phyloP scores from a whole-genome alignment of 257 asterid genomes.

The Przewalskia tangutica region DNA sequence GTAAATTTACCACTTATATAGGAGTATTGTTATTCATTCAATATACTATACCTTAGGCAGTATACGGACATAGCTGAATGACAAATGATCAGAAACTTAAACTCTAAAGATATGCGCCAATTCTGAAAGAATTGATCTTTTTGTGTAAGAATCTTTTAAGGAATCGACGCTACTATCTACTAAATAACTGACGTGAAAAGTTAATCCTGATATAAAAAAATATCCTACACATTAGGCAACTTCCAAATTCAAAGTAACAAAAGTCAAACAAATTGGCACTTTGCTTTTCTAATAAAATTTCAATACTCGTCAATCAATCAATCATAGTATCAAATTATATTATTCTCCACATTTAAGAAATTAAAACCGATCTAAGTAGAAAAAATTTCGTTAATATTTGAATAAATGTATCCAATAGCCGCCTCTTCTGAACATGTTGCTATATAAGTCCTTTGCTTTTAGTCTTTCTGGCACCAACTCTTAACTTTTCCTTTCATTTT shows the following conservation, averaged over 20 bases:
- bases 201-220: no score
- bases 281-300: not conserved
- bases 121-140: no score
- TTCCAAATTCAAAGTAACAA: not conserved
- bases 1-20: not conserved
- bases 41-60: not conserved
- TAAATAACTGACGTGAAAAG: no score
- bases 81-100: no score
- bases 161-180: no score
- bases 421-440: not conserved
- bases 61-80: no score
- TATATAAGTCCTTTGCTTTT: not conserved
- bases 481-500: not conserved
- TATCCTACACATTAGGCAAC: not conserved
- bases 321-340: not conserved
- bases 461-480: not conserved
- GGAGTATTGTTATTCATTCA: not conserved
- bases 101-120: no score
- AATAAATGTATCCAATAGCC: not conserved
- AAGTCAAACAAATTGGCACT: not conserved
- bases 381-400: not conserved
- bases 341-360: not conserved
- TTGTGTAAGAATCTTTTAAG: no score
- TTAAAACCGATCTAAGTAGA: no score
- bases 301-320: not conserved